Base-by-base conservation (phyloP, 2,329 filamentous ascomycete species). In the Albophoma yamanashiensis region DNA sequence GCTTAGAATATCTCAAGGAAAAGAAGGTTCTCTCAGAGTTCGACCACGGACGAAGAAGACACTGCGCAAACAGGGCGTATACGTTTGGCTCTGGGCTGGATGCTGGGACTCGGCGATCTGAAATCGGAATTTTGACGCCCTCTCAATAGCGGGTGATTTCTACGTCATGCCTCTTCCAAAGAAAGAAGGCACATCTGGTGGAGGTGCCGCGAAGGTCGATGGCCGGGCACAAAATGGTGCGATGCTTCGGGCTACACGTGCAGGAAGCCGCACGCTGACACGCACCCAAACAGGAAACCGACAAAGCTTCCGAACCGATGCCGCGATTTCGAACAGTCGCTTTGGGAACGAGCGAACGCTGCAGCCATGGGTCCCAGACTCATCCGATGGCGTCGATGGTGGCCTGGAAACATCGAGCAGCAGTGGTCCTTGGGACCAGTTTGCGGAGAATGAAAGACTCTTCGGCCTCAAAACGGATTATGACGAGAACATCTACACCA, bases 401-500 rank as follows among this genome's bases (percentile, higher is more conserved):
- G 88, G 88, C 56, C 79, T 97, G 31, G 91, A 94, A 67, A 84
- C 78, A 57, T 67, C 79, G 2, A 67, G 71, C n/a, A 74, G 71
- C 58, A 69, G 74, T 20, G 78, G 76, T 8, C 78, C 76, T 12
- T 99, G 94, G 94, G 93, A 99, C 71, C 94, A 99, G 73, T 99
- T 99, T 69, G 89, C 90, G 61, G 87, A 84, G 63, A 97, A 97
- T 69, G 90, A 95, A 74, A 82, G 86, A 60, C 84, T 91, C 38
- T 97, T 96, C 70, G 94, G 94, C 42, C 76, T 95, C 45, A 91
- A 86, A 74, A 94, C 89, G 58, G 91, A 92, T 67, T 99, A 97
- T 71, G 87, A 97, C 69, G 94, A 97, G 75, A 92, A 90, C 67
- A 85, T 94, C 52, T 99, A 99, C 76, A 99, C 94, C 1, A 99